phyloP scores from a whole-genome alignment of 2,329 filamentous ascomycete species.

The Tympanopsis confertula region DNA sequence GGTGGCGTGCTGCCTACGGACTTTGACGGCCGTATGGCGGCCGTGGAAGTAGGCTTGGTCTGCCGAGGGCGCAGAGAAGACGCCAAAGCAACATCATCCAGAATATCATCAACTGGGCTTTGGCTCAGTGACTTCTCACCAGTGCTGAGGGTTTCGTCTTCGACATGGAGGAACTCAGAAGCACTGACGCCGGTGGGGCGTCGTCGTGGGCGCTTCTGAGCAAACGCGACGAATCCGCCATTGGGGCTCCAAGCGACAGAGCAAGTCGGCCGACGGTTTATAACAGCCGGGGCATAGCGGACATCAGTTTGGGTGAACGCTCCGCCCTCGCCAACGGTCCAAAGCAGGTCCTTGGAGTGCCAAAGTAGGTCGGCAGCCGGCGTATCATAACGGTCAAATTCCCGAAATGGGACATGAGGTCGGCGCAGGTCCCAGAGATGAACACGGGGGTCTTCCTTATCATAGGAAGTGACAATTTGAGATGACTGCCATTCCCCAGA shows the following conservation, averaged over 20 bases:
- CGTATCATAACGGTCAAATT: constrained; percentile 41
- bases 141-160: constrained; percentile 26
- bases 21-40: constrained; percentile 28
- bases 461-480: constrained; percentile 50
- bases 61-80: constrained; percentile 32
- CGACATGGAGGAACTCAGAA: constrained; percentile 22
- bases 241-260: constrained; percentile 43
- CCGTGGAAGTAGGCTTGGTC: constrained; percentile 26
- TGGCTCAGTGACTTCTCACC: constrained; percentile 32
- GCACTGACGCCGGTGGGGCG: constrained; percentile 25
- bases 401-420: constrained; percentile 48
- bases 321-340: constrained; percentile 51
- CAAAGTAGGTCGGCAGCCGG: constrained; percentile 47
- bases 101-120: constrained; percentile 41
- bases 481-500: constrained; percentile 45
- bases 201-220: constrained; percentile 33
- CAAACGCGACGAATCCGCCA: constrained; percentile 41
- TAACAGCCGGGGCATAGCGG: constrained; percentile 43
- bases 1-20: constrained; percentile 42
- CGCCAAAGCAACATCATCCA: constrained; percentile 41
- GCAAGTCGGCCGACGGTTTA: constrained; percentile 43
- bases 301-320: constrained; percentile 52
- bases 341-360: constrained; percentile 52
- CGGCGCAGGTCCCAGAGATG: constrained; percentile 56
- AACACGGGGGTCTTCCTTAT: constrained; percentile 45